Base-by-base conservation (phyloP, 768 basidiomycete species). In the Hemileccinum rubropunctum region DNA sequence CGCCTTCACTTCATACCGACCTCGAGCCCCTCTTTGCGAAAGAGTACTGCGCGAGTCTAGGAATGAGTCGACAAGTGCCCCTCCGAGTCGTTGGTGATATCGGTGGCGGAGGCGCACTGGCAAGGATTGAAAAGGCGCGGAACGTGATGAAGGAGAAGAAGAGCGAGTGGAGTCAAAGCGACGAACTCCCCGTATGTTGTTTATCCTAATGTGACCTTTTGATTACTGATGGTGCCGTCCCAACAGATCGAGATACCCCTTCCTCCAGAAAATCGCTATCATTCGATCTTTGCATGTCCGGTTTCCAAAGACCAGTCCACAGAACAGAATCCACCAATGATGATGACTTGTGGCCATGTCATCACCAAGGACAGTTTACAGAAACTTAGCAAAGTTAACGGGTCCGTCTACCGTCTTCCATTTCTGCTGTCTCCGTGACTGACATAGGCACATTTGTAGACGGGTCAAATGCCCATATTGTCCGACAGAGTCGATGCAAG, bases 241-340 rank as follows among this genome's bases (percentile, higher is more conserved):
- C 20, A 47, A 1, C 57, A 98, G 95, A 94, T 99, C 59, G 95
- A 98, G 72, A 91, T 98, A 55, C 91, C 91, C 1, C 65, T 98
- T 11, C 81, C 88, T 1, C 76, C 90, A 2, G 84, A 89, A 56
- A 88, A 95, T 61, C 79, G 93, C 26, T 98, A 95, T 69, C 97
- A 99, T 67, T 97, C 95, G 1, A 88, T 98, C 50, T 98, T 99
- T 67, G 86, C 93, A 41, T 99, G 97, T 68, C 91, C 97, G 0
- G 97, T 99, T 18, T 95, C 93, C 9, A 98, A 98, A 70, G 95
- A 98, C 61, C 95, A 97, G 70, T 85, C 93, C 20, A 95, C 91
- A 4, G 88, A 91, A 45, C 69, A 78, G 50, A 99, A 99, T 66
- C 97, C 94, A 9, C 95, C 97, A 0, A 97, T 97, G 92, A 95